Conservation (phyloP, 768 basidiomycete genomes). For the Suillus variegatus region DNA sequence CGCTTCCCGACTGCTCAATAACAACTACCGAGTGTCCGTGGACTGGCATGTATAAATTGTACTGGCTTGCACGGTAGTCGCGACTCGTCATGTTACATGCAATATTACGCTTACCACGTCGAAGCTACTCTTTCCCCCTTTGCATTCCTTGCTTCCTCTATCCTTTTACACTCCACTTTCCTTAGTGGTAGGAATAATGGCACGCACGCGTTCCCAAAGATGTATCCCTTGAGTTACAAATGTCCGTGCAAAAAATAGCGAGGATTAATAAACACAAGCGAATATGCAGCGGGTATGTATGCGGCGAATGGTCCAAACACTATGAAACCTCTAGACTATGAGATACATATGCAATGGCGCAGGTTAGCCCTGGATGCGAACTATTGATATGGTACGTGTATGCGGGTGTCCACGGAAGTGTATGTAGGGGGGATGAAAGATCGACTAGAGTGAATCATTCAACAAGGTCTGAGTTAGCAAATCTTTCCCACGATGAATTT, state of each 20-base stretch:
- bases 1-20: conserved; percentile 39
- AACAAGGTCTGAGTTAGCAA: conserved; percentile 22
- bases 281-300: conserved; percentile 20
- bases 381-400: conserved; percentile 2
- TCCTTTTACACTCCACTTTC: not conserved
- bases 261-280: conserved; percentile 21
- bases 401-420: not conserved
- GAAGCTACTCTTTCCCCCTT: not conserved
- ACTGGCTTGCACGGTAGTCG: not conserved
- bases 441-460: conserved; percentile 30
- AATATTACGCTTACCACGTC: not conserved
- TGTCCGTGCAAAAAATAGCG: conserved; percentile 13
- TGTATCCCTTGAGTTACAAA: conserved; percentile 10
- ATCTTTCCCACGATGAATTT: conserved; percentile 55
- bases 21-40: conserved; percentile 24
- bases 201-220: not conserved
- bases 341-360: conserved; percentile 9
- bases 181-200: not conserved
- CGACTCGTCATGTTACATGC: conserved; percentile 2
- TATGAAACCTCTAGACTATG: conserved; percentile 7
- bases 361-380: not conserved
- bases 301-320: conserved; percentile 11
- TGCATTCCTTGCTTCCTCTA: not conserved
- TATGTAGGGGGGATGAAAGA: conserved; percentile 6
- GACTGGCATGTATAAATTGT: conserved; percentile 4